Base-by-base conservation (phyloP, 345 rosid genomes). In the Erodium maritimum region DNA sequence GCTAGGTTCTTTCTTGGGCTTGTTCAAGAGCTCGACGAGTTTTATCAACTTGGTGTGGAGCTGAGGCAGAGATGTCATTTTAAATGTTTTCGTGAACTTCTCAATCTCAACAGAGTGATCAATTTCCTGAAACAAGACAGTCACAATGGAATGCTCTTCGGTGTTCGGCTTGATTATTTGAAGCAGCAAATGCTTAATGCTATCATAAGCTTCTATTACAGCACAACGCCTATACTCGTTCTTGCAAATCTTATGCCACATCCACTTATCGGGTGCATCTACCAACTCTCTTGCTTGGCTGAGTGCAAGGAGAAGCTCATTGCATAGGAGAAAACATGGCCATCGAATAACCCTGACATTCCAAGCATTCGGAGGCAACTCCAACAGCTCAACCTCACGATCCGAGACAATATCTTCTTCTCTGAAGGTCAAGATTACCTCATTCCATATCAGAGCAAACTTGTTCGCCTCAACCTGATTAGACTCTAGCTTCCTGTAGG, bases 321-420 rank as follows among this genome's bases (percentile, higher is more conserved):
- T 91, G 75, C 95, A 80, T 57, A 91, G 80, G 62, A 91, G 78
- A 69, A 88, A 86, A 77, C 88, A 84, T 4, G 97, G 97, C 96
- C 96, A 91, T 25, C 95, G 85, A 68, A 91, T 77, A 63, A 88
- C 97, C 57, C 79, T 70, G 48, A 79, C 90, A 60, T 81, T 76
- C 96, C 95, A 91, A 53, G 82, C 63, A 82, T 81, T 80, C 61
- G 78, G 76, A n/a, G 91, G 86, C 67, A 88, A 75, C 77, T 91
- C 96, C 80, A 88, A 68, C 33, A 91, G 77, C 75, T 88, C 97
- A 50, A 85, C 80, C 74, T 91, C 97, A 21, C 50, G 61, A 66
- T 91, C 94, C 69, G 95, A 82, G 59, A 88, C 73, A 54, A 88
- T 85, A 76, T 91, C 97, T 65, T 91, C 97, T 65, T 91, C 97